Percentiles rank a stretch among this genome's conserved stretches.
phyloP scores from a whole-genome alignment of 805 yeast genomes.

The Candida sakaeoensis region DNA sequence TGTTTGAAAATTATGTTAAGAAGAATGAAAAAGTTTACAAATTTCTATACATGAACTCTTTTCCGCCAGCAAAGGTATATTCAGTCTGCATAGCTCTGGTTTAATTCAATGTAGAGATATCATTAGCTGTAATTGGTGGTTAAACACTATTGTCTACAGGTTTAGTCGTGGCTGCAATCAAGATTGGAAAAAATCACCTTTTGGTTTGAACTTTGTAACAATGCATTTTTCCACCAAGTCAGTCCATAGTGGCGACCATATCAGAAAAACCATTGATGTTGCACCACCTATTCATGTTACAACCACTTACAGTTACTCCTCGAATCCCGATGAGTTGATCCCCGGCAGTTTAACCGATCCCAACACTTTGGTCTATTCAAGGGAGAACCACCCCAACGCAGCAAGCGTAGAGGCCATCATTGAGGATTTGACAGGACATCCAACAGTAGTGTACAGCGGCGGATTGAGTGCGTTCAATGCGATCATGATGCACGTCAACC shows the following conservation, averaged over 20 bases:
- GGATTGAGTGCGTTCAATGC: constrained; percentile 84
- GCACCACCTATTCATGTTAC: constrained; percentile 80
- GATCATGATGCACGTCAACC: constrained; percentile 63
- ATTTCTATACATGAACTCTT: neutral
- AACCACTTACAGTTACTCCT: constrained; percentile 69
- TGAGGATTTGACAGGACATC: constrained; percentile 54
- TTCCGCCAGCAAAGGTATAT: no score
- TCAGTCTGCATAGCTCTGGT: no score
- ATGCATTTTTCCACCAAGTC: constrained; percentile 54
- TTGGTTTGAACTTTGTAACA: no score
- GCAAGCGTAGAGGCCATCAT: constrained; percentile 64
- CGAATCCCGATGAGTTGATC: constrained; percentile 53
- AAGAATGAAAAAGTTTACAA: neutral
- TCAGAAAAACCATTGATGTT: constrained; percentile 58
- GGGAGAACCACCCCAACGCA: constrained; percentile 72
- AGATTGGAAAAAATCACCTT: neutral
- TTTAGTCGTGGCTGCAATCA: neutral
- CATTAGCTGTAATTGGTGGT: no score
- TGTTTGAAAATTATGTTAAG: neutral
- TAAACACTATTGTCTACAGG: no score
- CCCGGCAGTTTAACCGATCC: constrained; percentile 31
- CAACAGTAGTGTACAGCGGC: constrained; percentile 67
- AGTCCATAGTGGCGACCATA: constrained; percentile 70
- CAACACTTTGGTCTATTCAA: constrained; percentile 47
- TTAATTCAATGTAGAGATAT: no score